Conservation (phyloP, 352 stramenopile species). For the Globisporangium paddicum region DNA sequence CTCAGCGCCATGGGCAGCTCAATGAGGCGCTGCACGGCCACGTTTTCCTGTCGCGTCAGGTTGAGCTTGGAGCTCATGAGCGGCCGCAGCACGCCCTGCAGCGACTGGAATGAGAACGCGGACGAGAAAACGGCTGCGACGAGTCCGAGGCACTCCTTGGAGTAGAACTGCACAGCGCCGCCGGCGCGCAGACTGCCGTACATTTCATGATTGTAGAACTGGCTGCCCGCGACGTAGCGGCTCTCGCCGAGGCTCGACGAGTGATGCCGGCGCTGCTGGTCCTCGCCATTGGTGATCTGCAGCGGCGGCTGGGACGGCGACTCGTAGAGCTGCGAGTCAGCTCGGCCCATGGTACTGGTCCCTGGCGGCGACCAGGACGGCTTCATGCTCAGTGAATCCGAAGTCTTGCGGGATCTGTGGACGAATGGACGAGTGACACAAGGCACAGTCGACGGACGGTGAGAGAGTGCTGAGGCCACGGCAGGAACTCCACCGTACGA, state of each 20-base stretch:
- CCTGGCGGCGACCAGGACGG: conserved; percentile 3
- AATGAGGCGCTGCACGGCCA: conserved; percentile 44
- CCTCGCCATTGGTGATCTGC: not conserved
- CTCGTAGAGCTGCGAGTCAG: conserved; percentile 10
- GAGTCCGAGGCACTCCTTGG: conserved; percentile 16
- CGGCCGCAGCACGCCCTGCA: conserved; percentile 11
- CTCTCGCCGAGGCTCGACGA: not conserved
- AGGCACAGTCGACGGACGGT: no score
- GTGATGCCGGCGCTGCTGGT: not conserved
- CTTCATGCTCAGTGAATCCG: conserved; percentile 2
- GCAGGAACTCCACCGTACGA: no score
- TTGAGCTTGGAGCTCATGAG: conserved; percentile 16
- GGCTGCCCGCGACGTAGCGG: conserved; percentile 13
- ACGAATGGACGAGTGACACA: no score
- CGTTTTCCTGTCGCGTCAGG: conserved; percentile 11
- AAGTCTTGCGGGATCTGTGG: no score
- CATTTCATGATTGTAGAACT: conserved; percentile 56
- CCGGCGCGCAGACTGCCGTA: conserved; percentile 36
- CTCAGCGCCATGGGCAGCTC: conserved; percentile 86
- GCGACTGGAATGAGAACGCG: conserved; percentile 15
- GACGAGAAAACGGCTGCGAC: conserved; percentile 19
- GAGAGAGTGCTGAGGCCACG: no score
- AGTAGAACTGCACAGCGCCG: conserved; percentile 15
- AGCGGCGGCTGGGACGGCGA: conserved; percentile 5
- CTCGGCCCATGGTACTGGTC: not conserved